phyloP scores from a whole-genome alignment of 2,329 filamentous ascomycete species.

The Mollisia scopiformis region DNA sequence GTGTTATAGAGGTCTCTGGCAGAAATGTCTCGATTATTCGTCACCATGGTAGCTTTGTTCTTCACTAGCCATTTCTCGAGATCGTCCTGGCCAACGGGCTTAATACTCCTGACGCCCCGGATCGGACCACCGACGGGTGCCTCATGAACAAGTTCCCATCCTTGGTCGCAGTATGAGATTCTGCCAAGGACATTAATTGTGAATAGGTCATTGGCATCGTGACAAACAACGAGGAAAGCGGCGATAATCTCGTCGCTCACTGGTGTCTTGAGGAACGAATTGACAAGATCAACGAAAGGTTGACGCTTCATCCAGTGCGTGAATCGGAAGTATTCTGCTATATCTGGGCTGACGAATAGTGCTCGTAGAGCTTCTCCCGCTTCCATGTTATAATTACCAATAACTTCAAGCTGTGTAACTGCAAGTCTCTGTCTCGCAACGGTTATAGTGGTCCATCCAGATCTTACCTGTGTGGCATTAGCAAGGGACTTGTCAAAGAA shows the following conservation, averaged over 20 bases:
- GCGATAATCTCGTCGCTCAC: not conserved
- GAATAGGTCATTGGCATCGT: not conserved
- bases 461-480: too few relatives aligned
- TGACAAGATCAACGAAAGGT: not conserved
- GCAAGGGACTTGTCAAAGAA: too few relatives aligned
- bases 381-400: not conserved
- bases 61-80: not conserved
- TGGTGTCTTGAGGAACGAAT: not conserved
- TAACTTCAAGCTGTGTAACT: not conserved
- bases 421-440: too few relatives aligned
- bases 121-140: not conserved
- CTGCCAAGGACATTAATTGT: not conserved
- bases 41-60: not conserved
- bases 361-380: not conserved
- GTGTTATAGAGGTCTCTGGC: not conserved
- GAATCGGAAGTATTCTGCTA: not conserved
- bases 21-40: not conserved
- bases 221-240: not conserved
- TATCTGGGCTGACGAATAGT: conserved; percentile 1
- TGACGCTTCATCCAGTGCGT: not conserved
- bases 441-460: too few relatives aligned
- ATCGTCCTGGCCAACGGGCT: not conserved
- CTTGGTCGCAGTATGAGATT: not conserved
- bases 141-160: not conserved
- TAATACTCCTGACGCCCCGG: not conserved